Conservation (phyloP, 1,139 yeast species). For the Casaregolazyma lundiana region DNA sequence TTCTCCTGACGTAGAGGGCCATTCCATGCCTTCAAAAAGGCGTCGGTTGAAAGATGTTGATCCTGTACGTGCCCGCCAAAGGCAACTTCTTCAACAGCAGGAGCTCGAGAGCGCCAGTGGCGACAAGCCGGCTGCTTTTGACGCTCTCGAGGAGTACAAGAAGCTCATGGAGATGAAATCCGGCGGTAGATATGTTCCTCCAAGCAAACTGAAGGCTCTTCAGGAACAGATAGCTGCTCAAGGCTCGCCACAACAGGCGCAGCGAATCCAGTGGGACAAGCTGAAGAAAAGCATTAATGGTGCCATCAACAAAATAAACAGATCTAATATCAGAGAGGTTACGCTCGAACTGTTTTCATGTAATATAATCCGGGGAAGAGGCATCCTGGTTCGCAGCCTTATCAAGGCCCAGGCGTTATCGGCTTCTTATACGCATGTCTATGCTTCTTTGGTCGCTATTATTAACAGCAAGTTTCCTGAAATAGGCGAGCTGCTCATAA, state of each 20-base stretch:
- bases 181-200: conserved; percentile 51
- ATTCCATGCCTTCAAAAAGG: neutral
- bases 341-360: conserved; percentile 47
- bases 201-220: conserved; percentile 44
- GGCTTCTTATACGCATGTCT: conserved; percentile 43
- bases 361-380: conserved; percentile 58
- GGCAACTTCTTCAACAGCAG: conserved; percentile 18
- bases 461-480: conserved; percentile 66
- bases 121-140: conserved; percentile 13
- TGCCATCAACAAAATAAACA: conserved; percentile 44
- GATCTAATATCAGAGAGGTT: conserved; percentile 45
- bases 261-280: conserved; percentile 52
- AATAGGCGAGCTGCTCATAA: conserved; percentile 55
- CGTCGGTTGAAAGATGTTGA: conserved; percentile 23
- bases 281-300: conserved; percentile 47
- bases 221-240: conserved; percentile 36
- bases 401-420: conserved; percentile 52
- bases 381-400: conserved; percentile 51
- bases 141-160: conserved; percentile 37
- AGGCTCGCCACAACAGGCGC: conserved; percentile 39
- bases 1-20: neutral
- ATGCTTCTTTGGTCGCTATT: conserved; percentile 56
- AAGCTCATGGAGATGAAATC: conserved; percentile 38
- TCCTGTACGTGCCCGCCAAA: conserved; percentile 26
- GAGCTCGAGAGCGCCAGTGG: neutral